These are phyloP conservation scores for Plasmodium adleri DNA, from an alignment of 169 alveolate genomes.

Conservation along the genomic window DNA sequence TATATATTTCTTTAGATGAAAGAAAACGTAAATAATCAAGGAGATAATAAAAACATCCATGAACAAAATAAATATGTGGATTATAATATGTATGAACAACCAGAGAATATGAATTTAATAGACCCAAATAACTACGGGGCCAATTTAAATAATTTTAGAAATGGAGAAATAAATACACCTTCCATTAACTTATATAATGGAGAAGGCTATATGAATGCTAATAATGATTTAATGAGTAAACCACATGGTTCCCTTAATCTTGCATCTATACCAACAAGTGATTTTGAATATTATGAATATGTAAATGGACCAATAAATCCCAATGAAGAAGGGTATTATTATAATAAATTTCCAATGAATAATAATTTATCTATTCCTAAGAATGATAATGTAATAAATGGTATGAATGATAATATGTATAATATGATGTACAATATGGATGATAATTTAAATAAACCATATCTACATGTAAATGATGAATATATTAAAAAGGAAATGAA, in stretches of 20 bases:
- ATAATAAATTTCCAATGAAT: conserved; percentile 13
- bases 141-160: conserved; percentile 7
- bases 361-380: conserved; percentile 5
- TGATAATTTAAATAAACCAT: conserved; percentile 31
- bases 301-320: conserved; percentile 31
- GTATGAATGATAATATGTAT: conserved; percentile 14
- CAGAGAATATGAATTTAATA: conserved; percentile 5
- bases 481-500: background rate
- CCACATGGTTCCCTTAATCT: conserved; percentile 26
- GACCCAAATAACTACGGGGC: conserved; percentile 15
- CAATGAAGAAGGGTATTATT: conserved; percentile 15
- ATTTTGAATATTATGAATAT: conserved; percentile 34
- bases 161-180: conserved; percentile 44
- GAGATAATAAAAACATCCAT: conserved; percentile 12
- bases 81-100: conserved; percentile 33
- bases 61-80: conserved; percentile 18
- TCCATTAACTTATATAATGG: conserved; percentile 27
- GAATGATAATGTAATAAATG: conserved; percentile 15
- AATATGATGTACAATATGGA: conserved; percentile 8
- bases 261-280: conserved; percentile 12
- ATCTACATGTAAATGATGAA: conserved; percentile 9
- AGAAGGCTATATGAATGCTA: conserved; percentile 15
- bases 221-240: conserved; percentile 23
- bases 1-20: conserved; percentile 10
- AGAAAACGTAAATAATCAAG: conserved; percentile 6